A percentile compares a stretch with the other conserved stretches of the same genome.
Conservation (phyloP, 345 rosid genomes). For the Eutrema heterophyllum region DNA sequence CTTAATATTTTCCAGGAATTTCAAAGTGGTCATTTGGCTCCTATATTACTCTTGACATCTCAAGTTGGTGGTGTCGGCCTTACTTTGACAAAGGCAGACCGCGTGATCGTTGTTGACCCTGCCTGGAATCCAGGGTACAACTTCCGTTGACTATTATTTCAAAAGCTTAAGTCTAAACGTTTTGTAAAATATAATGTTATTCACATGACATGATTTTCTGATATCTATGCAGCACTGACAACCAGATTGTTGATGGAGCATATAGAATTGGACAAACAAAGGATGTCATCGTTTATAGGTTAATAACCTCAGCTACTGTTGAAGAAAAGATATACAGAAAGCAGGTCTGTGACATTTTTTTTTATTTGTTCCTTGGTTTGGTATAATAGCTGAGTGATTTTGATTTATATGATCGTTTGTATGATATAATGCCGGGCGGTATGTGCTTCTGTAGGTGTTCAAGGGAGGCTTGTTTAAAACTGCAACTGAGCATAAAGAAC, state of each 20-base stretch:
- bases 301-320: constrained; percentile 95
- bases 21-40: constrained; percentile 73
- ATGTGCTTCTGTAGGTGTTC: constrained; percentile 46
- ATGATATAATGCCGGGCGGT: not conserved
- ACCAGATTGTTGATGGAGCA: constrained; percentile 98
- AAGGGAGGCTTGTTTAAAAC: constrained; percentile 94
- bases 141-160: too few species aligned
- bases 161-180: too few species aligned
- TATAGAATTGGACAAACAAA: constrained; percentile 94
- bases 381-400: constrained; percentile 7
- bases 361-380: not conserved
- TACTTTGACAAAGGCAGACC: constrained; percentile 96
- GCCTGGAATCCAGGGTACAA: too few species aligned
- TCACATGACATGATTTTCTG: not conserved
- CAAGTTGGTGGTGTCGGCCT: constrained; percentile 99
- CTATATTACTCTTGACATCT: constrained; percentile 89
- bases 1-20: constrained; percentile 52
- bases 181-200: too few species aligned
- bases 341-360: constrained; percentile 50
- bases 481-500: constrained; percentile 97
- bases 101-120: constrained; percentile 38
- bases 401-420: not conserved
- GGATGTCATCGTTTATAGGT: constrained; percentile 85
- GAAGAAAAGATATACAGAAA: constrained; percentile 97
- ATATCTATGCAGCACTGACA: constrained; percentile 67